Percentiles rank a stretch among this genome's conserved stretches.
Conservation (phyloP, 306 rosid genomes). For the Quercus berberidifolia region DNA sequence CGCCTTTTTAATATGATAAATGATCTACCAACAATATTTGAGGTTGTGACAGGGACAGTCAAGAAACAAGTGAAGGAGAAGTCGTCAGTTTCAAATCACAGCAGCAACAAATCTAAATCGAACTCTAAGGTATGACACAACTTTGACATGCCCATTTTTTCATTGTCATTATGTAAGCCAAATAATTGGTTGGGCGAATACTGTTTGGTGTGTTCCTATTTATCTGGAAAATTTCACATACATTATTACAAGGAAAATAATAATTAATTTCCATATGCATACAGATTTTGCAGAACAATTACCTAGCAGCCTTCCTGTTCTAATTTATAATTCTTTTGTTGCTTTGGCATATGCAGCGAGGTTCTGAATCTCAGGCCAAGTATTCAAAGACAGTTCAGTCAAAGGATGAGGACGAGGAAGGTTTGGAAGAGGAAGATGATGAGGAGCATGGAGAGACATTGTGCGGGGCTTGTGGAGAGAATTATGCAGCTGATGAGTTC, state of each 20-base stretch:
- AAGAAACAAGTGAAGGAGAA: constrained; percentile 76
- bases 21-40: constrained; percentile 85
- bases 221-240: not conserved
- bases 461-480: constrained; percentile 82
- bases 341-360: constrained; percentile 45
- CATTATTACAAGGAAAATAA: not conserved
- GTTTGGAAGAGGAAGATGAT: constrained; percentile 59
- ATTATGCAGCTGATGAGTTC: constrained; percentile 66
- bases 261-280: not conserved
- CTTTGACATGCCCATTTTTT: not conserved
- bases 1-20: constrained; percentile 74
- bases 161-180: not conserved
- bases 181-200: not conserved
- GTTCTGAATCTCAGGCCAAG: constrained; percentile 54
- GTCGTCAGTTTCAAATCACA: constrained; percentile 64
- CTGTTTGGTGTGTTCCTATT: not conserved
- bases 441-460: constrained; percentile 76
- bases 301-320: not conserved
- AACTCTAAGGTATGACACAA: constrained; percentile 53
- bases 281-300: not conserved
- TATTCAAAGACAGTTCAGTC: constrained; percentile 34
- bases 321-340: not conserved
- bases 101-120: constrained; percentile 66
- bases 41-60: constrained; percentile 62
- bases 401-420: constrained; percentile 49